These are phyloP conservation scores for Cercophora scortea DNA, from an alignment of 495 filamentous ascomycete species.

Conservation along the genomic window DNA sequence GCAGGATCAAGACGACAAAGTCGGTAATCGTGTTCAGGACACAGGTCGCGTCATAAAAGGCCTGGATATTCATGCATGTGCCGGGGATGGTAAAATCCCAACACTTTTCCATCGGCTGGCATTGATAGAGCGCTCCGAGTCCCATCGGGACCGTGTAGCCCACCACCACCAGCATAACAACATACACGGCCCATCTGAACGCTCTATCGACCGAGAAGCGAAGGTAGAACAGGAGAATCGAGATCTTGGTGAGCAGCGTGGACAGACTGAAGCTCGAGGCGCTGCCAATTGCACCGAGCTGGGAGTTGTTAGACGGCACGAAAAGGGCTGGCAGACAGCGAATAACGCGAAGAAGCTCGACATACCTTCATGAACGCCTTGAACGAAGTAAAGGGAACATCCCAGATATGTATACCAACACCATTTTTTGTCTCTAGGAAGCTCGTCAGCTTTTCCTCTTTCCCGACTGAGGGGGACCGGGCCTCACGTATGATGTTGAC, in stretches of 20 bases:
- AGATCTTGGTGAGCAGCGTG: conserved; percentile 24
- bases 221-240: conserved; percentile 24
- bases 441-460: not conserved
- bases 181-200: conserved; percentile 16
- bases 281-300: conserved; percentile 15
- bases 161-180: conserved; percentile 16
- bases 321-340: not conserved
- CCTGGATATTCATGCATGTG: conserved; percentile 10
- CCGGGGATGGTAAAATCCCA: conserved; percentile 16
- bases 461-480: not conserved
- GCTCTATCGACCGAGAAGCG: conserved; percentile 13
- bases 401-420: conserved; percentile 4
- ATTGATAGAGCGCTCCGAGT: conserved; percentile 15
- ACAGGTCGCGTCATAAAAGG: conserved; percentile 6
- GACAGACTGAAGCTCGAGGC: conserved; percentile 15
- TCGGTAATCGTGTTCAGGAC: conserved; percentile 17
- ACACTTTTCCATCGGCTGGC: conserved; percentile 14
- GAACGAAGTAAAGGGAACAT: not conserved
- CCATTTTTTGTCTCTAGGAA: conserved; percentile 3
- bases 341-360: not conserved
- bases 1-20: conserved; percentile 14
- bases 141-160: conserved; percentile 15
- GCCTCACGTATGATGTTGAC: not conserved
- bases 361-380: conserved; percentile 3
- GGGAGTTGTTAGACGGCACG: not conserved